Percentiles rank a stretch among this genome's conserved stretches.
These are phyloP conservation scores for Trametes hirsuta DNA, from an alignment of 1,284 basidiomycete genomes.

Conservation along the genomic window DNA sequence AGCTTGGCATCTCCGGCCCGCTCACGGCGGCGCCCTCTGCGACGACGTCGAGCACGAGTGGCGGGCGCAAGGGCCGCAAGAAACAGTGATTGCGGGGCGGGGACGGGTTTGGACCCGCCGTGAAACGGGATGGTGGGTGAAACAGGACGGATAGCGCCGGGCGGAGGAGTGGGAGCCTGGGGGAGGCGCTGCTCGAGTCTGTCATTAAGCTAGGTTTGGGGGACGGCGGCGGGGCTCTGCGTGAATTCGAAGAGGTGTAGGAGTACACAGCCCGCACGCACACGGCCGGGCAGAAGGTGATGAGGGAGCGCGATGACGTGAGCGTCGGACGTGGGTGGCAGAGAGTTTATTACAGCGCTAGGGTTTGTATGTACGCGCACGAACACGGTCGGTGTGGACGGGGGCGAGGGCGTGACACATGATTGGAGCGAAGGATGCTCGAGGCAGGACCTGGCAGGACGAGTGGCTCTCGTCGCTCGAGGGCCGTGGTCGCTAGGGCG, in stretches of 20 bases:
- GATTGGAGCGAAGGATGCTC: no score
- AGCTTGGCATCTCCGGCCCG: conserved; percentile 20
- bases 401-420: not conserved
- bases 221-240: conserved; percentile 2
- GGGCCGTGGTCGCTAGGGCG: conserved; percentile 10
- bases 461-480: no score
- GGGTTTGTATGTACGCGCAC: not conserved
- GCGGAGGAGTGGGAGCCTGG: not conserved
- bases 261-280: not conserved
- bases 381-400: not conserved
- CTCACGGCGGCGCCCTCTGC: conserved; percentile 20
- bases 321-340: not conserved
- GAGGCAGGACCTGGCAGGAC: no score
- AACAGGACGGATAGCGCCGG: conserved; percentile 6
- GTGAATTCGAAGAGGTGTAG: not conserved
- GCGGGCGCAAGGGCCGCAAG: conserved; percentile 37
- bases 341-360: no score
- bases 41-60: conserved; percentile 14
- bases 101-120: not conserved
- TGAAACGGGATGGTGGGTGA: conserved; percentile 12
- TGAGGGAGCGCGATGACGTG: conserved; percentile 4
- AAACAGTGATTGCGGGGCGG: conserved; percentile 24
- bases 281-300: conserved; percentile 2
- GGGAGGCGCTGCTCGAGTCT: not conserved
- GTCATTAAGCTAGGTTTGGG: conserved; percentile 19